Evolutionary conservation across 2,329 filamentous ascomycete species (phyloP), one percentile per base, ranked within the genome.

Genomic region (Neonectria neomacrospora): DNA sequence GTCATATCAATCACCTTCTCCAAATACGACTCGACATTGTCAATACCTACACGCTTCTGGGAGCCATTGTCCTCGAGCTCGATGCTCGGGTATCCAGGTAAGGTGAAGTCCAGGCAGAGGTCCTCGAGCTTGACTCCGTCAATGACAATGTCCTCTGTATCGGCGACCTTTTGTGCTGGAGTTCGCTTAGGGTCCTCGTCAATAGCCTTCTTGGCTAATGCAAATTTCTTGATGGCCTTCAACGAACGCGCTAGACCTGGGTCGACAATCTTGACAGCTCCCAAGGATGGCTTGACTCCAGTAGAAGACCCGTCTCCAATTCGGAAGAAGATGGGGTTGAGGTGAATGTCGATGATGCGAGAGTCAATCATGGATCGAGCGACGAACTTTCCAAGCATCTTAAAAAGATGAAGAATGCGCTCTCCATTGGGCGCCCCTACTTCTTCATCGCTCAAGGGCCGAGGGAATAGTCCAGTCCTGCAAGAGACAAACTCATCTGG

Each of bases 321-420:
- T 61, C 95, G 92, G 89, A 99, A 99, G 82, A 99, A 97, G 6
- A 94, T 97, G 2, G 96, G 92, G 75, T 97, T 99, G 80, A 99
- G 96, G 59, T 95, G 96, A 69, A 99, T 90, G 73, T 99, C 96
- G 70, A 99, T 97, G 76, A 99, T 98, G 57, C 96, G 89, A 1
- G 95, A 97, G 77, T 99, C 96, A 56, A 99, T 90, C 96, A 99
- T 98, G 0, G 96, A 97, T 54, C 96, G 90, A 30, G 96, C 96
- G 51, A 98, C 94, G 77, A 99, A 99, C 75, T 97, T 98, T 71
- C 96, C 96, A 22, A 99, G 89, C 75, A 95, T 91, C 78, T 91
- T 96, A 83, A 97, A 99, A 18, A 97, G 81, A 71, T 96, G 90
- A 34, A 97, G 82, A 42, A 97, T 90, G 70, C 93, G 92, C 79